Base-by-base conservation (phyloP, 108 stramenopile genomes). In the Nitzschia palea region DNA sequence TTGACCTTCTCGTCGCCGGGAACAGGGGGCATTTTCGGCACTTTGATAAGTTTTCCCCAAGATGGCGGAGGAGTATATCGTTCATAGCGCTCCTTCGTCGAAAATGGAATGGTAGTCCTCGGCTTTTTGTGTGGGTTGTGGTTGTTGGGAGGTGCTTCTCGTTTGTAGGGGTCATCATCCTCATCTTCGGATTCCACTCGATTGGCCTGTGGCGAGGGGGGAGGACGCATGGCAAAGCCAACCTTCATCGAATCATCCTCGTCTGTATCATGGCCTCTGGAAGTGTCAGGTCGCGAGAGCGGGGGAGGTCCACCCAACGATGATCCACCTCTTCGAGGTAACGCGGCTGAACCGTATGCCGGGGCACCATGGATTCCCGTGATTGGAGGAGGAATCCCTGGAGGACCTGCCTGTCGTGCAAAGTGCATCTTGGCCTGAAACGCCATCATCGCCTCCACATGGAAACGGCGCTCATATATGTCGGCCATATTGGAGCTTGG, bases 81-180 rank as follows among this genome's bases (percentile, higher is more conserved):
- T 54, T 67, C 53, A 35, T 54, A 67, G 18, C 63, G 63, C 10
- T 31, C 26, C 63, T 64, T 64, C 47, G 63, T 64, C 29, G 48
- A 51, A 14, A 64, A 37, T 2, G 23, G 25, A 1, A 22, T 22
- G 51, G 51, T 12, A 52, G 25, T 26, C 5, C 51, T 14, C 51
- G 51, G 51, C 20, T n/a, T n/a, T 9, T 22, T 23, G 23, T 52
- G 51, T 1, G 2, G 23, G 25, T 26, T 42, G 40, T 12, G 12
- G 40, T 42, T 14, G 40, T 12, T 42, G 40, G 12, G n/a, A n/a
- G n/a, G n/a, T n/a, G n/a, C n/a, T n/a, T n/a, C n/a, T n/a, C n/a
- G n/a, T 14, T 23, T 25, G 51, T 26, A 1, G 20, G 51, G 14
- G 27, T 52, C 25, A 26, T 52, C 20, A 26, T 52, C 51, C 17